Percentiles rank a stretch among this genome's conserved stretches.
Conservation (phyloP, 2,329 filamentous ascomycete genomes). For the Colletotrichum tofieldiae region DNA sequence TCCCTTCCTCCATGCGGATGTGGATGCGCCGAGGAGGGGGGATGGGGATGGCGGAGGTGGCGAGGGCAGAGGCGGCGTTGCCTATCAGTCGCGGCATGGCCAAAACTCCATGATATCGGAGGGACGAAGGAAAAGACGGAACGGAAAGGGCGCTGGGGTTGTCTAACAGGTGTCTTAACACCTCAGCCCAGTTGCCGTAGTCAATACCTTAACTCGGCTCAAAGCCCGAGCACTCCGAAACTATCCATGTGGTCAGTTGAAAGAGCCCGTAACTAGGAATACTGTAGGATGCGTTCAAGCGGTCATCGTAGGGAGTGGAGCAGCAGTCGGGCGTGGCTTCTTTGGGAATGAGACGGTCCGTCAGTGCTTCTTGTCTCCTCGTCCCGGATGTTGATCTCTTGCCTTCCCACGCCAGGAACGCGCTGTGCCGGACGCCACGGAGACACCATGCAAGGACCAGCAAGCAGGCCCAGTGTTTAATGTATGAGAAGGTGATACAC, state of each 20-base stretch:
- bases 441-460: slow-evolving; percentile 14
- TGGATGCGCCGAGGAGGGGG: slow-evolving; percentile 7
- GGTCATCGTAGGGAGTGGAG: not conserved
- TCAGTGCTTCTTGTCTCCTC: not conserved
- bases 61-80: not conserved
- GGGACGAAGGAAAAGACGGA: not conserved
- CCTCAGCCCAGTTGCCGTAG: not conserved
- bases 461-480: not conserved
- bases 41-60: too few species aligned
- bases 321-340: not conserved
- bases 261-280: not conserved
- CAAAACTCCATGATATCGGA: not conserved
- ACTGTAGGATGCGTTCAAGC: not conserved
- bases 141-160: not conserved
- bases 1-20: slow-evolving; percentile 6
- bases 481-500: not conserved
- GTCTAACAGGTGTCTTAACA: not conserved
- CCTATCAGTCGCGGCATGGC: not conserved
- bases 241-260: not conserved
- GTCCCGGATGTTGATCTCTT: not conserved
- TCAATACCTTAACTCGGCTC: not conserved
- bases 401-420: slow-evolving; percentile 6
- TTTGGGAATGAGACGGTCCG: not conserved
- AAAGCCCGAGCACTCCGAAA: not conserved
- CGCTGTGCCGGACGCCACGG: slow-evolving; percentile 6